Conservation (phyloP, 306 rosid genomes). For the Myrica gale region DNA sequence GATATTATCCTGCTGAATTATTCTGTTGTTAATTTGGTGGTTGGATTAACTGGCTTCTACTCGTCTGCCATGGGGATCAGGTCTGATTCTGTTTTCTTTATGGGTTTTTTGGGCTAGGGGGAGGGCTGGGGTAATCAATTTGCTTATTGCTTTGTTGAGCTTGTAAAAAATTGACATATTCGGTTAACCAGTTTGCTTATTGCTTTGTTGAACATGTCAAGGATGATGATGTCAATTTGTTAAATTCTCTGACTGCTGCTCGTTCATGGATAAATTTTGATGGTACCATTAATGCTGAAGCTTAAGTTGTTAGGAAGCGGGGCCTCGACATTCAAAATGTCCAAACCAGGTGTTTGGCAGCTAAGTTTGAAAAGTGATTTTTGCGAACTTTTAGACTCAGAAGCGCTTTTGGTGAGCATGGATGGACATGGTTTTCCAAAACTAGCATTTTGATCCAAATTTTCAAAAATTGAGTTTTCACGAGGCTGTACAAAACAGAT, state of each 20-base stretch:
- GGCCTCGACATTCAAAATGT: neutral
- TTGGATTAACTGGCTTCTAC: neutral
- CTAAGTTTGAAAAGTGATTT: neutral
- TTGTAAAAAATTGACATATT: neutral
- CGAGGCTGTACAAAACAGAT: neutral
- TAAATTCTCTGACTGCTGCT: neutral
- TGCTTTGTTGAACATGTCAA: neutral
- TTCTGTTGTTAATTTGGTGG: neutral
- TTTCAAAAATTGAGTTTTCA: too few species aligned
- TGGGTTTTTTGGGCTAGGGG: neutral
- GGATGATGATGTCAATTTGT: neutral
- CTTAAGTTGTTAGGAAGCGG: neutral
- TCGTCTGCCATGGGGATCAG: neutral
- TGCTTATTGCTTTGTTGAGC: conserved; percentile 1
- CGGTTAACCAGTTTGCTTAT: neutral
- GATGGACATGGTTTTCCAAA: neutral
- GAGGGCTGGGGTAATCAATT: neutral
- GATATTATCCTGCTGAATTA: neutral
- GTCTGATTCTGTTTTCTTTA: neutral
- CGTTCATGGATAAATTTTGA: neutral
- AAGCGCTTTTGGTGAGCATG: neutral
- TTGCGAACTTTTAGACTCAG: neutral
- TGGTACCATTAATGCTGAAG: neutral
- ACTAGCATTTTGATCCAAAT: neutral
- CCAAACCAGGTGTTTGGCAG: neutral